Percentiles rank a stretch among this genome's conserved stretches.
phyloP scores from a whole-genome alignment of 148 eudicot species.

The Persicaria tinctoria region DNA sequence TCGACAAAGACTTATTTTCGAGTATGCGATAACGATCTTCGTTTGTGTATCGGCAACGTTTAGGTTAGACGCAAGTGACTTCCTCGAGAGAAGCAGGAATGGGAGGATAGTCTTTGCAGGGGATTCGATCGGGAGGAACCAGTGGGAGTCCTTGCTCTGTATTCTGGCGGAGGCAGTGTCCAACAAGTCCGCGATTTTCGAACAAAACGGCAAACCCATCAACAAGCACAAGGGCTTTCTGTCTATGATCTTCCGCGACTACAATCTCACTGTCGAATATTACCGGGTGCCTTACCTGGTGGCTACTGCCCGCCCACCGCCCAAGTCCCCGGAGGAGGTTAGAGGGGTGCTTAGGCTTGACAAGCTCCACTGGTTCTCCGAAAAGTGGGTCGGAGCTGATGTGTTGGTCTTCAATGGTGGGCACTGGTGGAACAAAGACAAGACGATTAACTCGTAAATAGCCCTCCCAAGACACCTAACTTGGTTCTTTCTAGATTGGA shows the following conservation, averaged over 20 bases:
- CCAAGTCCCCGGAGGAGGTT: conserved; percentile 31
- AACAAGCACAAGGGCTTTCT: conserved; percentile 67
- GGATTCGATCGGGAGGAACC: conserved; percentile 74
- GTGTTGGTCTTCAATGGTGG: conserved; percentile 40
- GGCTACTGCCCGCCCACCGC: conserved; percentile 31
- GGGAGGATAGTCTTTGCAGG: conserved; percentile 63
- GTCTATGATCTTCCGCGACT: conserved; percentile 42
- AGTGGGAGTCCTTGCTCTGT: conserved; percentile 70
- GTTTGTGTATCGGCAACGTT: neutral
- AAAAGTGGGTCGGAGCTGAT: conserved; percentile 55
- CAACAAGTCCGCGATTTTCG: conserved; percentile 43
- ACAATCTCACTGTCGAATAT: conserved; percentile 63
- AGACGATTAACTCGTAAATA: conserved; percentile 46
- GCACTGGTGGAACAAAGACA: conserved; percentile 83
- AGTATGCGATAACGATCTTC: too few species aligned
- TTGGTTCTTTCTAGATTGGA: neutral
- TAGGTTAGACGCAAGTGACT: conserved; percentile 63
- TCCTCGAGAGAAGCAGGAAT: conserved; percentile 42
- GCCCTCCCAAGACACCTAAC: neutral
- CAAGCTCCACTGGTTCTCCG: conserved; percentile 52
- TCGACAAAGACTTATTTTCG: too few species aligned
- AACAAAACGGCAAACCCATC: conserved; percentile 53
- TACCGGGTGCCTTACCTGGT: conserved; percentile 63
- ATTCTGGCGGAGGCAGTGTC: conserved; percentile 57
- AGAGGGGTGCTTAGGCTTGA: conserved; percentile 47